A percentile compares a stretch with the other conserved stretches of the same genome.
Evolutionary conservation across 169 alveolate species (phyloP).

Genomic region (Cryptosporidium viatorum): DNA sequence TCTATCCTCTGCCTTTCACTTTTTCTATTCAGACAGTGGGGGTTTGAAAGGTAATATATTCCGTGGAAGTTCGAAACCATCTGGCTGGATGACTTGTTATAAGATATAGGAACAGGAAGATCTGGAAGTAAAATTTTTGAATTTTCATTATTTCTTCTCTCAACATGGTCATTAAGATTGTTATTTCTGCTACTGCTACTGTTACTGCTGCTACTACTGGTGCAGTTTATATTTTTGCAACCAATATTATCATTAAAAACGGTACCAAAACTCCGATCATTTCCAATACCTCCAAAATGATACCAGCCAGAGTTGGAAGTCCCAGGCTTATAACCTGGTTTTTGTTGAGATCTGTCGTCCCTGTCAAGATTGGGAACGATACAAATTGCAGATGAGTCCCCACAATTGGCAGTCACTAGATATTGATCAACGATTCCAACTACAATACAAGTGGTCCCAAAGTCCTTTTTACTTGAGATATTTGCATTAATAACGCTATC

Average conservation of each 20-base stretch:
- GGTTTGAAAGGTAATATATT: slow-evolving; percentile 52
- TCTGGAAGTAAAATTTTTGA: slow-evolving; percentile 20
- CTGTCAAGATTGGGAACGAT: slow-evolving; percentile 20
- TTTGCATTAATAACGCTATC: slow-evolving; percentile 53
- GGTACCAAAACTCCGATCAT: neutral
- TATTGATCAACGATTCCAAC: slow-evolving; percentile 48
- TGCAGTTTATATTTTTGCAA: neutral
- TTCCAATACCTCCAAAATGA: neutral
- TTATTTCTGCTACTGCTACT: neutral
- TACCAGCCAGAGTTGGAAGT: neutral
- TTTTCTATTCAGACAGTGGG: slow-evolving; percentile 43
- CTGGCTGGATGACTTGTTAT: neutral
- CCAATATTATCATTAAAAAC: neutral
- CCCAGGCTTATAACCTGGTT: neutral
- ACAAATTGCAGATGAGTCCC: slow-evolving; percentile 69
- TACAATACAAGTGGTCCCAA: slow-evolving; percentile 62
- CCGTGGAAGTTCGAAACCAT: neutral
- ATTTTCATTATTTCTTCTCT: neutral
- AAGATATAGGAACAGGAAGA: slow-evolving; percentile 37
- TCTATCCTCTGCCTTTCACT: slow-evolving; percentile 66
- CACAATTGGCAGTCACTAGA: slow-evolving; percentile 57
- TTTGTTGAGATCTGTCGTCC: neutral
- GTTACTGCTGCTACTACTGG: neutral
- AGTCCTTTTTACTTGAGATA: slow-evolving; percentile 36
- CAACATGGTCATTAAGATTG: neutral